These are phyloP conservation scores for Melanogaster broomeanus DNA, from an alignment of 768 basidiomycete species.

Conservation along the genomic window DNA sequence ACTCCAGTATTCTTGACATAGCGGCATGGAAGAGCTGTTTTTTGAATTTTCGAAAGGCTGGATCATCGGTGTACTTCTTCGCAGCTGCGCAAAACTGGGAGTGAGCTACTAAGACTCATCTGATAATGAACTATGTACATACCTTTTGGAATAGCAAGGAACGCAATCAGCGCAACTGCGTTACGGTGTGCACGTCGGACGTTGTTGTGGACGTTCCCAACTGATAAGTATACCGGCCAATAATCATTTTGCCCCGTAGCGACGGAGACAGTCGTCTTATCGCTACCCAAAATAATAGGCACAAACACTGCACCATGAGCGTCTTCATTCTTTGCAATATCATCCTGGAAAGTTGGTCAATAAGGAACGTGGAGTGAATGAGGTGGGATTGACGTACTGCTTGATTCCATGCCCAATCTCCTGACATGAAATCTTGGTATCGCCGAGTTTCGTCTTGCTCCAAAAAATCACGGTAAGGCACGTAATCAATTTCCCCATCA, in stretches of 20 bases:
- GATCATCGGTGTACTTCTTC: no score
- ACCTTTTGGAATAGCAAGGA: slow-evolving; percentile 36
- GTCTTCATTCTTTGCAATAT: slow-evolving; percentile 15
- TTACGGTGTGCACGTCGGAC: slow-evolving; percentile 7
- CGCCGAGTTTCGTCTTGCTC: not conserved
- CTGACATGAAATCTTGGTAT: slow-evolving; percentile 14
- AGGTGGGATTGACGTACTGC: not conserved
- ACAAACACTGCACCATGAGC: slow-evolving; percentile 12
- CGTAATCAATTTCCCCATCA: slow-evolving; percentile 15
- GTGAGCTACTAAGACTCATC: no score
- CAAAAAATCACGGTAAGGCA: slow-evolving; percentile 11
- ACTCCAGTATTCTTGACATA: slow-evolving; percentile 10
- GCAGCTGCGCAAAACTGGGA: no score
- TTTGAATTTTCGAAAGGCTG: slow-evolving; percentile 27
- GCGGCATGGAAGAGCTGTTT: slow-evolving; percentile 34
- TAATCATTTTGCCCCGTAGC: slow-evolving; percentile 13
- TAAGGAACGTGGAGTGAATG: not conserved
- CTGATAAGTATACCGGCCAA: slow-evolving; percentile 13
- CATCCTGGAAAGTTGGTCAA: slow-evolving; percentile 34
- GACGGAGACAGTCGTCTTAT: slow-evolving; percentile 18
- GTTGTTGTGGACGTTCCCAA: slow-evolving; percentile 14
- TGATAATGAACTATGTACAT: slow-evolving; percentile 1
- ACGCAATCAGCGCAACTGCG: slow-evolving; percentile 11
- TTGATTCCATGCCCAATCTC: slow-evolving; percentile 13
- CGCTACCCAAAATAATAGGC: slow-evolving; percentile 13